Conservation (phyloP, 2,329 filamentous ascomycete genomes). For the Thelonectria olida region DNA sequence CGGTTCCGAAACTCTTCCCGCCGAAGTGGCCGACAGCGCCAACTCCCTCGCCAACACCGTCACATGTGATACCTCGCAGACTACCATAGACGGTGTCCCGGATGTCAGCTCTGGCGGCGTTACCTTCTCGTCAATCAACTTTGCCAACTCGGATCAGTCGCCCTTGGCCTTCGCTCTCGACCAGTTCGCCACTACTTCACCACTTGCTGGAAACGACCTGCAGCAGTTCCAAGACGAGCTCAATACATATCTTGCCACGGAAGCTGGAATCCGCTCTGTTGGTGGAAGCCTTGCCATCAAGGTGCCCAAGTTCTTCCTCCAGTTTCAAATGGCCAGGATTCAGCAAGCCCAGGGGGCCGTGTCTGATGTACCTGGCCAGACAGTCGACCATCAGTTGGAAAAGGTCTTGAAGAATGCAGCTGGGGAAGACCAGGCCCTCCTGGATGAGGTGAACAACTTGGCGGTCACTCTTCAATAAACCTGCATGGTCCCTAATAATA, state of each 20-base stretch:
- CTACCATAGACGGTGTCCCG: conserved; percentile 62
- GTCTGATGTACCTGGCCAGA: conserved; percentile 59
- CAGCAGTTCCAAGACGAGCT: conserved; percentile 61
- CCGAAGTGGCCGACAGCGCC: conserved; percentile 56
- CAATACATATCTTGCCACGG: conserved; percentile 67
- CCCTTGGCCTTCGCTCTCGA: conserved; percentile 64
- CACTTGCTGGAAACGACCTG: conserved; percentile 60
- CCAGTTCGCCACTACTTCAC: conserved; percentile 60
- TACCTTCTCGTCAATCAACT: conserved; percentile 66
- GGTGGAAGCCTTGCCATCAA: conserved; percentile 65
- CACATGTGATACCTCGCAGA: conserved; percentile 58
- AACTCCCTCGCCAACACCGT: conserved; percentile 52
- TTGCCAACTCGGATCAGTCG: conserved; percentile 56
- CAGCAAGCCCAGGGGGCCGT: conserved; percentile 66
- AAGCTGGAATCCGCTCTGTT: conserved; percentile 64
- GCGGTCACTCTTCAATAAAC: conserved; percentile 38
- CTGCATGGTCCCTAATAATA: conserved; percentile 1
- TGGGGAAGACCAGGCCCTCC: conserved; percentile 56
- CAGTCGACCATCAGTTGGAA: conserved; percentile 64
- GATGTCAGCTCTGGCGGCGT: conserved; percentile 62
- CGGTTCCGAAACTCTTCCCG: conserved; percentile 59
- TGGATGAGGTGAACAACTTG: conserved; percentile 61
- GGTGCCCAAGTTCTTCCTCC: conserved; percentile 70
- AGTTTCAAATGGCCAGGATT: conserved; percentile 67
- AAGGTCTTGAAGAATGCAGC: conserved; percentile 67